These are phyloP conservation scores for Aegilops bicornis DNA, from an alignment of 176 grass and related monocot genomes.

Conservation along the genomic window DNA sequence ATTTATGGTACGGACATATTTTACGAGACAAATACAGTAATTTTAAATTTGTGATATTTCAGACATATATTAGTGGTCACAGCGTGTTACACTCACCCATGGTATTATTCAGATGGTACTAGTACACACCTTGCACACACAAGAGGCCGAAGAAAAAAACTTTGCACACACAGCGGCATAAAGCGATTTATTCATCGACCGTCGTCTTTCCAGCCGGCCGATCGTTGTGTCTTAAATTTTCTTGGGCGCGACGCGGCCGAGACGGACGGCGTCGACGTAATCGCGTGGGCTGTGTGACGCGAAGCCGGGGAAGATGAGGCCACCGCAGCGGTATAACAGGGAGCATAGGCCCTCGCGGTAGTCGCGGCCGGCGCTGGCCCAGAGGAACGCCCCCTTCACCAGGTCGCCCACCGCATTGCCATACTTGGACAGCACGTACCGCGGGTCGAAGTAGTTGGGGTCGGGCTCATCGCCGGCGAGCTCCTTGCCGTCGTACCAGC, in stretches of 20 bases:
- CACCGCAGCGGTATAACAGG: conserved; percentile 40
- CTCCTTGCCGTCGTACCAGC: conserved; percentile 55
- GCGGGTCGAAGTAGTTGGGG: conserved; percentile 62
- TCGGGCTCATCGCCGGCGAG: conserved; percentile 53
- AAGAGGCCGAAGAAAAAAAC: too few species aligned
- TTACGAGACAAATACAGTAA: too few species aligned
- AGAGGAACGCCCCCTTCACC: conserved; percentile 46
- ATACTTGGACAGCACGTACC: conserved; percentile 46
- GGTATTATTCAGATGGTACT: too few species aligned
- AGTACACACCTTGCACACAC: too few species aligned
- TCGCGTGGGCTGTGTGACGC: conserved; percentile 73
- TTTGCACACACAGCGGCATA: too few species aligned
- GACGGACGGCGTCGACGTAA: conserved; percentile 62
- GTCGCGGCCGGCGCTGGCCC: conserved; percentile 46
- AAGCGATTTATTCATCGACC: too few species aligned
- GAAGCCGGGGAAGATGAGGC: conserved; percentile 47
- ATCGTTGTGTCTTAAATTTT: too few species aligned
- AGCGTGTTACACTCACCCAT: too few species aligned
- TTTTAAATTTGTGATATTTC: too few species aligned
- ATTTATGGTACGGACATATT: too few species aligned
- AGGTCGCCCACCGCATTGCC: conserved; percentile 50
- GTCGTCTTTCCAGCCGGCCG: too few species aligned
- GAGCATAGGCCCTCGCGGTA: conserved; percentile 52
- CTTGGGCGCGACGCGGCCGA: conserved; percentile 12
- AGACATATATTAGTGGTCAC: too few species aligned